phyloP scores from a whole-genome alignment of 2,329 filamentous ascomycete genomes.

The Talaromyces marneffei region DNA sequence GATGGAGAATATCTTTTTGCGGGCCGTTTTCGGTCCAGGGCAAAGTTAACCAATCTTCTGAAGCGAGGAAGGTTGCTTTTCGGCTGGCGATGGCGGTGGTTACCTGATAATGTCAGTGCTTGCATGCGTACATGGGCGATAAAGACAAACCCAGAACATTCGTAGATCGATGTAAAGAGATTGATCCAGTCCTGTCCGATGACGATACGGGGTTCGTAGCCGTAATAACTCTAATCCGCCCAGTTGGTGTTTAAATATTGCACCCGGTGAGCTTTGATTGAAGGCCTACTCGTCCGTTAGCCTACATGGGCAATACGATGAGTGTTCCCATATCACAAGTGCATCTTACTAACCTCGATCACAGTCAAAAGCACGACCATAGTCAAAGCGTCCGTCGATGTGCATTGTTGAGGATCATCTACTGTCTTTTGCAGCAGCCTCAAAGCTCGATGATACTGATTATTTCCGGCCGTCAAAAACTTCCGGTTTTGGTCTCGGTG shows the following conservation, averaged over 20 bases:
- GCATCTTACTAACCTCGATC: conserved; percentile 19
- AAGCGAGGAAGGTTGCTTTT: conserved; percentile 22
- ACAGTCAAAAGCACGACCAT: conserved; percentile 23
- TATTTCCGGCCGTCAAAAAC: conserved; percentile 20
- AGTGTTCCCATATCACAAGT: too few species aligned
- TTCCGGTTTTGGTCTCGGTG: conserved; percentile 17
- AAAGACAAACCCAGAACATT: conserved; percentile 22
- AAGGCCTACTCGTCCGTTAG: conserved; percentile 18
- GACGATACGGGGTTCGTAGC: conserved; percentile 22
- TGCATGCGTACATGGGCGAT: not conserved
- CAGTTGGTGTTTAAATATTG: conserved; percentile 23
- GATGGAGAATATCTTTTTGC: conserved; percentile 23
- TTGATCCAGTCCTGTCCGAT: conserved; percentile 22
- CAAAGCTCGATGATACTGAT: conserved; percentile 19
- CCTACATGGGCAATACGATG: not conserved
- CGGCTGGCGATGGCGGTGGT: conserved; percentile 22
- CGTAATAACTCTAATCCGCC: conserved; percentile 22
- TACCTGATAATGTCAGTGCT: conserved; percentile 14
- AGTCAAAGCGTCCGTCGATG: conserved; percentile 22
- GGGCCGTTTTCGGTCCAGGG: conserved; percentile 20
- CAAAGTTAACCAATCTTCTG: conserved; percentile 22
- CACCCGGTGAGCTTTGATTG: conserved; percentile 23
- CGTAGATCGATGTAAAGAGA: conserved; percentile 25
- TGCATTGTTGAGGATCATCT: conserved; percentile 17
- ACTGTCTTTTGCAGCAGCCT: conserved; percentile 19